phyloP scores from a whole-genome alignment of 1,284 basidiomycete genomes.

The Mycosarcoma maydis region DNA sequence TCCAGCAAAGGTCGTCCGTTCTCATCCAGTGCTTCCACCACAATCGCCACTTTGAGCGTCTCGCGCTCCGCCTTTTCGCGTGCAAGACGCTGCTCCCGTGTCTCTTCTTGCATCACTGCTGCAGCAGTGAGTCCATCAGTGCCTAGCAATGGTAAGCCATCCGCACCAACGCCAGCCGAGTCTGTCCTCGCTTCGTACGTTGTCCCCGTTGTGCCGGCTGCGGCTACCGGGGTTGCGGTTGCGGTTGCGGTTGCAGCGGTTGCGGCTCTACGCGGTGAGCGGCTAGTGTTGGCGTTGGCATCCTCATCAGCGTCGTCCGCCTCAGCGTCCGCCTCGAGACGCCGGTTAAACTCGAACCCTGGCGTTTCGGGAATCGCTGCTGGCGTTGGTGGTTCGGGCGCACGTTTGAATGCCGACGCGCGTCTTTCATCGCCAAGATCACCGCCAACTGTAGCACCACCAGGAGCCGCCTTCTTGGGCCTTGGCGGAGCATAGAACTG shows the following conservation, averaged over 20 bases:
- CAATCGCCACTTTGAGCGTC: conserved; percentile 58
- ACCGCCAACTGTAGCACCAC: not conserved
- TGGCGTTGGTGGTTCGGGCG: conserved; percentile 20
- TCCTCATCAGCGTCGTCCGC: conserved; percentile 26
- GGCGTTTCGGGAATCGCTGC: conserved; percentile 43
- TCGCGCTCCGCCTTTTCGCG: conserved; percentile 57
- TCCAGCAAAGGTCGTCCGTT: conserved; percentile 48
- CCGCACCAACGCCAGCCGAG: not conserved
- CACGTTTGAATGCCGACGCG: conserved; percentile 6
- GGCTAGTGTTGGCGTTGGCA: not conserved
- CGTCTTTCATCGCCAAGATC: conserved; percentile 13
- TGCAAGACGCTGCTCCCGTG: conserved; percentile 50
- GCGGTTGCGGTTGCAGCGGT: no score
- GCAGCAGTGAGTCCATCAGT: conserved; percentile 9
- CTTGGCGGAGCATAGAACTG: conserved; percentile 55
- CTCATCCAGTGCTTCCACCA: conserved; percentile 64
- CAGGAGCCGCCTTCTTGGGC: conserved; percentile 7
- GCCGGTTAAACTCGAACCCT: conserved; percentile 34
- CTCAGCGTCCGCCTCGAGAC: conserved; percentile 30
- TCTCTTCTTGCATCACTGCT: conserved; percentile 39
- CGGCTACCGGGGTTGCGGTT: no score
- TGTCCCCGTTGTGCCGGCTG: no score
- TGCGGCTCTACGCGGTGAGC: no score
- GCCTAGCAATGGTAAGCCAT: not conserved
- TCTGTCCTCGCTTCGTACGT: not conserved